A percentile compares a stretch with the other conserved stretches of the same genome.
phyloP scores from a whole-genome alignment of 495 filamentous ascomycete species.

The Aspergillus haitiensis region DNA sequence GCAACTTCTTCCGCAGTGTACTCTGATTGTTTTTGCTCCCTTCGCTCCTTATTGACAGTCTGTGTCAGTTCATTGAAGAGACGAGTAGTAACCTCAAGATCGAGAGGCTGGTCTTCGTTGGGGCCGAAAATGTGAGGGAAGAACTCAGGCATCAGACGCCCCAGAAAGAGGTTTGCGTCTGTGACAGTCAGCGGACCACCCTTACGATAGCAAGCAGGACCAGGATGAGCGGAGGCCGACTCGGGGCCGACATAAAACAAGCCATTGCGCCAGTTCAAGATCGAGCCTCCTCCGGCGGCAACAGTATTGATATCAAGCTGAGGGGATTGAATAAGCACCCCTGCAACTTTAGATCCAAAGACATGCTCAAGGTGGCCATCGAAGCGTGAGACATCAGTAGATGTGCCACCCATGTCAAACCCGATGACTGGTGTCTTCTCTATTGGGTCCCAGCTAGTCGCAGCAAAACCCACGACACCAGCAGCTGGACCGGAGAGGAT shows the following conservation, averaged over 20 bases:
- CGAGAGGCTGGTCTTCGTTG: slow-evolving; percentile 84
- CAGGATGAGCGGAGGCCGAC: slow-evolving; percentile 89
- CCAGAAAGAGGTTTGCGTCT: slow-evolving; percentile 89
- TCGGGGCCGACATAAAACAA: slow-evolving; percentile 97
- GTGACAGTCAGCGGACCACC: slow-evolving; percentile 91
- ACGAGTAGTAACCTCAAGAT: slow-evolving; percentile 72
- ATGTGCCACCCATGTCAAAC: slow-evolving; percentile 96
- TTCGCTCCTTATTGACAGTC: slow-evolving; percentile 54
- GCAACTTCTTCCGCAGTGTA: slow-evolving; percentile 89
- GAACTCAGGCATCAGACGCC: slow-evolving; percentile 85
- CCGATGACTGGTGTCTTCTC: slow-evolving; percentile 91
- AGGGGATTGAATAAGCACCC: slow-evolving; percentile 90
- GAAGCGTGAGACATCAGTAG: slow-evolving; percentile 91
- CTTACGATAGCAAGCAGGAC: slow-evolving; percentile 93
- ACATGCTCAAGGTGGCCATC: slow-evolving; percentile 95
- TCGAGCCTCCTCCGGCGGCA: slow-evolving; percentile 88
- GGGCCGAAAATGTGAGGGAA: slow-evolving; percentile 97
- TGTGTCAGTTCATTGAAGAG: slow-evolving; percentile 76
- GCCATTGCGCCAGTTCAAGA: slow-evolving; percentile 87
- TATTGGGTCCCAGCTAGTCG: slow-evolving; percentile 84
- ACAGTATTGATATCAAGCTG: slow-evolving; percentile 99
- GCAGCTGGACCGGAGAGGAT: slow-evolving; percentile 63
- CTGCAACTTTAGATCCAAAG: slow-evolving; percentile 95
- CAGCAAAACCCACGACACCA: slow-evolving; percentile 88
- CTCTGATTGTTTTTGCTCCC: slow-evolving; percentile 53